Evolutionary conservation across 768 basidiomycete genomes (phyloP), one percentile per base, ranked within the genome.

Genomic region (Russula dissimulans): DNA sequence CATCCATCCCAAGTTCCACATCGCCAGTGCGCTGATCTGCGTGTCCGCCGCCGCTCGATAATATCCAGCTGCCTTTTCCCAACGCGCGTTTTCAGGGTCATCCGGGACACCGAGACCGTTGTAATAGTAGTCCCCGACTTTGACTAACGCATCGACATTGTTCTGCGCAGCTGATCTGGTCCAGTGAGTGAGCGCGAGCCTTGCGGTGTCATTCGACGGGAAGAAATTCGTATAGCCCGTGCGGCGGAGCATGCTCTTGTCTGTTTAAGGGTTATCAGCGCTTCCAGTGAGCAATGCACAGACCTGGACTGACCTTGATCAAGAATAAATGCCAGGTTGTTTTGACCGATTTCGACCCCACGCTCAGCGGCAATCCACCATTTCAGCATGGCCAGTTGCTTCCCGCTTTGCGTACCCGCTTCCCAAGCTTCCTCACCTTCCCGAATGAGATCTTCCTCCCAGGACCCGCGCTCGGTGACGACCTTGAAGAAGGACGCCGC

Each of bases 1-100:
- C 97, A 98, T 98, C 91, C 91, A 97, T 1, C 95, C 97, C 11
- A 98, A 75, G 69, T 97, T 97, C 93, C 93, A 97, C 86, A 97
- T 91, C 1, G 97, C 94, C 64, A 98, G 77, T 1, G 97, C 93
- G 66, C 93, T 97, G 67, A 88, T 66, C 62, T 95, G 91, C 2
- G 91, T 95, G 64, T 94, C 92, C 2, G 91, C 92, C 4, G 97
- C 97, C 34, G 90, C 88, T 69, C 91, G 93, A 68, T 99, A 99
- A 69, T 91, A 97, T 31, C 86, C 83, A 0, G 90, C 94, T 0
- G 97, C 97, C 66, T 93, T 93, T 71, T 95, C 94, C 70, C 85
- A 84, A 17, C 89, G 81, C 18, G 77, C 68, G 1, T 76, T 67
- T 66, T 86, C 82, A 3, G 85, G 80, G 58, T 85, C 85, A 60